These are phyloP conservation scores for Geotrichum bryndzae DNA, from an alignment of 1,139 yeast species.

Conservation along the genomic window DNA sequence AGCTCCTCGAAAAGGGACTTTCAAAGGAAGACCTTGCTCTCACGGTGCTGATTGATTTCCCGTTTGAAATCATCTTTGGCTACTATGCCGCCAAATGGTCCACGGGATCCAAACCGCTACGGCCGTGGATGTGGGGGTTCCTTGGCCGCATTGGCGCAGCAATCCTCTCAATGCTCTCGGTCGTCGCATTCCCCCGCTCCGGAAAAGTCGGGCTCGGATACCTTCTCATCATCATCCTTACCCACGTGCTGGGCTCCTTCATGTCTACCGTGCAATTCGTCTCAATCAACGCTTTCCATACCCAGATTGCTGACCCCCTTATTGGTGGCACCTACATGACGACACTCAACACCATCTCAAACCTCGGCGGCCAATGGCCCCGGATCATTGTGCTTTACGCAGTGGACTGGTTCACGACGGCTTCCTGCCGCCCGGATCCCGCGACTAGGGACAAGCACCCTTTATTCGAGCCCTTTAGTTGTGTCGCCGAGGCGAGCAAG, in stretches of 20 bases:
- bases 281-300: constrained; percentile 89
- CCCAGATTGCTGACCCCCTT: constrained; percentile 88
- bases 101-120: constrained; percentile 59
- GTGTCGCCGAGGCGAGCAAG: constrained; percentile 42
- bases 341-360: constrained; percentile 81
- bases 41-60: constrained; percentile 89
- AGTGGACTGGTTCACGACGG: constrained; percentile 70
- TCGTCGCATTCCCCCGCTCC: constrained; percentile 66
- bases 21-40: constrained; percentile 90
- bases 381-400: constrained; percentile 65
- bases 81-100: constrained; percentile 97
- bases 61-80: constrained; percentile 91
- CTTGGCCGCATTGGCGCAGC: constrained; percentile 82
- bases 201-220: constrained; percentile 45
- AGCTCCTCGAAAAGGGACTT: constrained; percentile 86
- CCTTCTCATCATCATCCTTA: constrained; percentile 65
- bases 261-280: constrained; percentile 96
- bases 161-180: constrained; percentile 63
- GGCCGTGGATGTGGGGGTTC: constrained; percentile 88
- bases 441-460: constrained; percentile 5
- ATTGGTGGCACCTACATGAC: constrained; percentile 99
- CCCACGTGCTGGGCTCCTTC: constrained; percentile 80
- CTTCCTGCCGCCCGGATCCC: constrained; percentile 44
- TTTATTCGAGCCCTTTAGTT: constrained; percentile 36
- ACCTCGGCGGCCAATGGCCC: constrained; percentile 98